A percentile compares a stretch with the other conserved stretches of the same genome.
Evolutionary conservation across 2,329 filamentous ascomycete genomes (phyloP).

Genomic region (Lachnum nothofagi): DNA sequence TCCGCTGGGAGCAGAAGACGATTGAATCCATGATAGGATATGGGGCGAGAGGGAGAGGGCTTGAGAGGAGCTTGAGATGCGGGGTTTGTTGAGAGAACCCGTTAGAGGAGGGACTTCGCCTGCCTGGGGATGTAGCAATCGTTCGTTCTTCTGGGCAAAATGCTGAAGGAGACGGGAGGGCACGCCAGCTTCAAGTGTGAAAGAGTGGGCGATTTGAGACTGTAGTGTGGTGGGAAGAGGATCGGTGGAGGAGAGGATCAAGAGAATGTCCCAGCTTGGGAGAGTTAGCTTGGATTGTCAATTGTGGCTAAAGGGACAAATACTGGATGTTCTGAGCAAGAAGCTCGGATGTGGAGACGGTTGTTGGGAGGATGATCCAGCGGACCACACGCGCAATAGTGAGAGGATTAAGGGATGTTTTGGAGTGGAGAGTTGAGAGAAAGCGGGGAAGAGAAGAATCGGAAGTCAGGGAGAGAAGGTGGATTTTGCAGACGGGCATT

Average conservation of each 20-base stretch:
- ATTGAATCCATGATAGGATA: constrained; percentile 46
- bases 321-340: constrained; percentile 32
- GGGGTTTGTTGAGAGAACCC: constrained; percentile 29
- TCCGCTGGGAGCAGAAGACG: constrained; percentile 33
- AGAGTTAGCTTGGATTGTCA: neutral
- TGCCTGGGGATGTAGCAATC: constrained; percentile 35
- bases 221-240: constrained; percentile 29
- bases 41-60: constrained; percentile 50
- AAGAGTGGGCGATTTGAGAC: constrained; percentile 30
- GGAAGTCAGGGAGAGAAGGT: constrained; percentile 39
- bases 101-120: constrained; percentile 36
- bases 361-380: constrained; percentile 46
- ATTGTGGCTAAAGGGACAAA: neutral
- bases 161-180: constrained; percentile 38
- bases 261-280: constrained; percentile 41
- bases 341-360: constrained; percentile 37
- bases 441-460: constrained; percentile 35
- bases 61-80: constrained; percentile 36
- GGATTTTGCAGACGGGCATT: constrained; percentile 47
- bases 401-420: constrained; percentile 36
- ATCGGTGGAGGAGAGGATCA: constrained; percentile 36
- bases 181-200: constrained; percentile 38
- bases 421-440: constrained; percentile 35
- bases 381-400: constrained; percentile 40
- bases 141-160: constrained; percentile 36